phyloP scores from a whole-genome alignment of 805 yeast species.

The Candida ortonii region DNA sequence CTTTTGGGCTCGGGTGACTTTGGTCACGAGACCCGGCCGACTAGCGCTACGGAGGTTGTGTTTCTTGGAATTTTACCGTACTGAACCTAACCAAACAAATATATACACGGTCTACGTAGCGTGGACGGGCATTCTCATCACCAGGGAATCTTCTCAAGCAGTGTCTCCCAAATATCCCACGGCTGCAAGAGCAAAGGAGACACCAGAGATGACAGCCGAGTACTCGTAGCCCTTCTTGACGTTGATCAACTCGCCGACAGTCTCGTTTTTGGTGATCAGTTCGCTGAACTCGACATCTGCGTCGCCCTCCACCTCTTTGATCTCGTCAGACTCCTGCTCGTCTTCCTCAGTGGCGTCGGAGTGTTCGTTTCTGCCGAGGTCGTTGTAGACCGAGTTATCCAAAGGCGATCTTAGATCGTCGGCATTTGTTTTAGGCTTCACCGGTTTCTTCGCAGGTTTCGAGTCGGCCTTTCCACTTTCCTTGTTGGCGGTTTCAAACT shows the following conservation, averaged over 20 bases:
- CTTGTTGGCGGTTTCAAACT: conserved; percentile 6
- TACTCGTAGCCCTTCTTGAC: conserved; percentile 38
- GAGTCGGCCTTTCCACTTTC: conserved; percentile 3
- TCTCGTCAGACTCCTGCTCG: conserved; percentile 27
- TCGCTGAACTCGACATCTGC: conserved; percentile 27
- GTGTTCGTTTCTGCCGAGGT: conserved; percentile 32
- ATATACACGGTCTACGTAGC: too few species aligned
- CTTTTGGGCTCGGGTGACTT: too few species aligned
- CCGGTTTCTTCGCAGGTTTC: conserved; percentile 22
- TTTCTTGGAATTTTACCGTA: too few species aligned
- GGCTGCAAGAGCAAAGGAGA: conserved; percentile 46
- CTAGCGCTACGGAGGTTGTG: too few species aligned
- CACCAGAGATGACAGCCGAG: conserved; percentile 42
- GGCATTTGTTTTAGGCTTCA: conserved; percentile 14
- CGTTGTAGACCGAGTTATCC: conserved; percentile 45
- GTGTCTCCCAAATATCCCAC: conserved; percentile 60
- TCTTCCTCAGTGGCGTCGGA: conserved; percentile 24
- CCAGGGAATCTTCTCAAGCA: too few species aligned
- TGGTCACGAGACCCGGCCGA: too few species aligned
- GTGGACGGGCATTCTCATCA: too few species aligned
- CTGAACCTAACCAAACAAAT: too few species aligned
- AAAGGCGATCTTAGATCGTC: conserved; percentile 39
- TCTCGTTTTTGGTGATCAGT: conserved; percentile 40
- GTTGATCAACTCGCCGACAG: conserved; percentile 30
- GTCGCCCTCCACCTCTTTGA: conserved; percentile 35